A percentile compares a stretch with the other conserved stretches of the same genome.
phyloP scores from a whole-genome alignment of 2,329 filamentous ascomycete species.

The Scytalidium lignicola region DNA sequence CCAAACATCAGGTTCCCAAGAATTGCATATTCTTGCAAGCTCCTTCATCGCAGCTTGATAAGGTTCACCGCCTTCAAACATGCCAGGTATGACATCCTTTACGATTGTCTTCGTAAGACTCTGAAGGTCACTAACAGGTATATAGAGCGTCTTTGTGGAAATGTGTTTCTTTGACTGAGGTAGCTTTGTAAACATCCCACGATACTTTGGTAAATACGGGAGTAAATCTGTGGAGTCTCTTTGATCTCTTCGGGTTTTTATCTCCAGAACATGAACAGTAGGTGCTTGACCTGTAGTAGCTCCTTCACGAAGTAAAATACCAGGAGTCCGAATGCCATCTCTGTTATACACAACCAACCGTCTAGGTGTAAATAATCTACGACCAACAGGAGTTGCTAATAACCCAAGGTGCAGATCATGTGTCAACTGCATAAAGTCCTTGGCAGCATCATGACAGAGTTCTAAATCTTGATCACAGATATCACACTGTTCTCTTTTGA shows the following conservation, averaged over 20 bases:
- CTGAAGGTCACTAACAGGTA: slow-evolving; percentile 75
- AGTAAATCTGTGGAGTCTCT: slow-evolving; percentile 80
- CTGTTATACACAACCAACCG: slow-evolving; percentile 80
- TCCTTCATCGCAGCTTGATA: slow-evolving; percentile 57
- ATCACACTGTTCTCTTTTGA: slow-evolving; percentile 78
- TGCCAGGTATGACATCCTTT: slow-evolving; percentile 54
- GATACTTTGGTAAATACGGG: slow-evolving; percentile 71
- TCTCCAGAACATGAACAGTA: slow-evolving; percentile 72
- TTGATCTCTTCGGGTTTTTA: slow-evolving; percentile 61
- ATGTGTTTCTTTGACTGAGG: slow-evolving; percentile 64
- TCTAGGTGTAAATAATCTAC: slow-evolving; percentile 70
- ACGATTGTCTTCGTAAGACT: slow-evolving; percentile 69
- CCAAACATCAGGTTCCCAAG: slow-evolving; percentile 73
- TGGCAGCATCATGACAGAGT: slow-evolving; percentile 72
- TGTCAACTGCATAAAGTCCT: slow-evolving; percentile 76
- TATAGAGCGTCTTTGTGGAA: slow-evolving; percentile 59
- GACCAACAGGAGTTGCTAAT: slow-evolving; percentile 74
- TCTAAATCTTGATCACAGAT: slow-evolving; percentile 79
- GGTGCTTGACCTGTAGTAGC: slow-evolving; percentile 59
- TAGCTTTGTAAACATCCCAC: slow-evolving; percentile 60
- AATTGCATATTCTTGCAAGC: slow-evolving; percentile 62
- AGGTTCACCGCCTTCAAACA: slow-evolving; percentile 48
- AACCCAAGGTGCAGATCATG: slow-evolving; percentile 73
- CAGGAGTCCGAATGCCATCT: slow-evolving; percentile 77
- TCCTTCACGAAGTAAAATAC: slow-evolving; percentile 74